Conservation (phyloP, 495 filamentous ascomycete species). For the Corynascus novoguineensis region DNA sequence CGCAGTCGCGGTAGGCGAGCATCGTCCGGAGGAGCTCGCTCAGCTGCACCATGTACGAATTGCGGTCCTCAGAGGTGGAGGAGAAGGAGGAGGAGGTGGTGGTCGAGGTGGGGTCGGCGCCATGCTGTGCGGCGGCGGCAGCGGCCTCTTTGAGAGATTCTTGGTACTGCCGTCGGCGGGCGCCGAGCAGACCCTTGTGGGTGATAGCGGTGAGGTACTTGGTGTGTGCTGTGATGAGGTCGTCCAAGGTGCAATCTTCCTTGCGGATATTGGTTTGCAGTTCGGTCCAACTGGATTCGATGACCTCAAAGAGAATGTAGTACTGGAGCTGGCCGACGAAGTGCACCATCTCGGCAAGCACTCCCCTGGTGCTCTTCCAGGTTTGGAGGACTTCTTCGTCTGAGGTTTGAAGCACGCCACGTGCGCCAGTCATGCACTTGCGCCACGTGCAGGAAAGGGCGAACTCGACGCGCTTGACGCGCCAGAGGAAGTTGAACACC, state of each 20-base stretch:
- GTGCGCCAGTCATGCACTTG: constrained; percentile 90
- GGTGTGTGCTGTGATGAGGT: constrained; percentile 86
- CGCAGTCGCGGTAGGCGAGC: constrained; percentile 87
- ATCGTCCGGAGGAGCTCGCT: constrained; percentile 90
- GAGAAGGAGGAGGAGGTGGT: constrained; percentile 10
- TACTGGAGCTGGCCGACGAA: constrained; percentile 96
- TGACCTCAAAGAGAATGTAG: constrained; percentile 98
- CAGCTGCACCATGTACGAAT: constrained; percentile 84
- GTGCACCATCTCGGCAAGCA: constrained; percentile 95
- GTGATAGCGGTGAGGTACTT: constrained; percentile 90
- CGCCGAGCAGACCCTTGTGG: constrained; percentile 89
- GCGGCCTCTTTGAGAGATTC: constrained; percentile 29
- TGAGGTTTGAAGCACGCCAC: constrained; percentile 82
- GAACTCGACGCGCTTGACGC: constrained; percentile 96
- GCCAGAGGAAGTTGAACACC: constrained; percentile 99
- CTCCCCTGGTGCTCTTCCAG: constrained; percentile 86
- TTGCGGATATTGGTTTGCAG: constrained; percentile 73
- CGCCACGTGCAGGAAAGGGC: constrained; percentile 86
- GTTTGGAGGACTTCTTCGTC: constrained; percentile 68
- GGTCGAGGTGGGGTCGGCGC: constrained; percentile 25
- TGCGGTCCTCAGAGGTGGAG: constrained; percentile 52
- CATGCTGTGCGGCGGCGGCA: constrained; percentile 8
- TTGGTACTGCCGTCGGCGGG: constrained; percentile 46
- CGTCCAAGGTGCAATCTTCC: constrained; percentile 84
- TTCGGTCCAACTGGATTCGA: constrained; percentile 88